These are phyloP conservation scores for Ustilago loliicola DNA, from an alignment of 1,284 basidiomycete genomes.

Conservation along the genomic window DNA sequence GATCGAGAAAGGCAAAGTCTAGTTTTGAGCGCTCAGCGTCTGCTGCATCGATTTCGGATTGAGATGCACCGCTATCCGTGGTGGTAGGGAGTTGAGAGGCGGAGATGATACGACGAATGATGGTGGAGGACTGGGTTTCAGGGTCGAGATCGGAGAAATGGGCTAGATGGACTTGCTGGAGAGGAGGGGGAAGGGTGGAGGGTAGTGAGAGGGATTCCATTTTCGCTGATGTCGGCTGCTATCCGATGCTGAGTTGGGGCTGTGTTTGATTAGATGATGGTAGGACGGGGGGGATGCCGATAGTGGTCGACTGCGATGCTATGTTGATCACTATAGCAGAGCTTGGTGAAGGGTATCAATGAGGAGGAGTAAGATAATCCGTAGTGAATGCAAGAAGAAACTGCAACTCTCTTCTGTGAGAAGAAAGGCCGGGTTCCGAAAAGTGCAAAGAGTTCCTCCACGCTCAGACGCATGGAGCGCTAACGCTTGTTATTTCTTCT, in stretches of 20 bases:
- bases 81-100: slow-evolving; percentile 40
- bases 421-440: too few relatives aligned
- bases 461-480: too few relatives aligned
- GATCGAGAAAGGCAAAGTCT: slow-evolving; percentile 58
- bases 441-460: too few relatives aligned
- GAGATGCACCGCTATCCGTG: slow-evolving; percentile 6
- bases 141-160: slow-evolving; percentile 50
- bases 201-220: slow-evolving; percentile 49
- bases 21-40: slow-evolving; percentile 32
- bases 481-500: too few relatives aligned
- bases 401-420: too few relatives aligned
- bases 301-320: too few relatives aligned
- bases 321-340: too few relatives aligned
- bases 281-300: neutral
- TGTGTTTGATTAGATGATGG: too few relatives aligned
- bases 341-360: too few relatives aligned
- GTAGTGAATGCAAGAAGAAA: too few relatives aligned
- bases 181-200: slow-evolving; percentile 20
- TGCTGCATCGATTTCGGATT: slow-evolving; percentile 17
- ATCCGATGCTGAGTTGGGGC: neutral
- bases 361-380: too few relatives aligned
- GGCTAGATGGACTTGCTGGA: slow-evolving; percentile 42
- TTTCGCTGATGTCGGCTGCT: neutral
- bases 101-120: slow-evolving; percentile 46
- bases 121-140: slow-evolving; percentile 28